Evolutionary conservation across 495 filamentous ascomycete genomes (phyloP).

Genomic region (Parathielavia hyrcaniae): DNA sequence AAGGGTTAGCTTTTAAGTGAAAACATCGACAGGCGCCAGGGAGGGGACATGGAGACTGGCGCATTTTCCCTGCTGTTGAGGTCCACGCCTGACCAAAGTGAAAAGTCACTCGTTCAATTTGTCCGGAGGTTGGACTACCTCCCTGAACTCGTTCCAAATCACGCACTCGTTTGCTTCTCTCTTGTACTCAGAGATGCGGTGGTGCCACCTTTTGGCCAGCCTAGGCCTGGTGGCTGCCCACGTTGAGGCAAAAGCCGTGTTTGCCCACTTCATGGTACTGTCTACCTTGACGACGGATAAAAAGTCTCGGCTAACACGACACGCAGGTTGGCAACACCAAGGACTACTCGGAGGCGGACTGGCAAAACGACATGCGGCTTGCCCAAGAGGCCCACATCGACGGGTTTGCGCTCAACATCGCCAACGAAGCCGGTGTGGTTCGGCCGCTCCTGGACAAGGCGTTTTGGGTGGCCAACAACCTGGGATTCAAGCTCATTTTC

Average conservation of each 20-base stretch:
- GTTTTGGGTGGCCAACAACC: neutral
- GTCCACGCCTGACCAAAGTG: no score
- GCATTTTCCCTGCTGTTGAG: no score
- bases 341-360: neutral
- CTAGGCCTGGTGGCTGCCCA: no score
- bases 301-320: neutral
- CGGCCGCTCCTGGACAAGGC: neutral
- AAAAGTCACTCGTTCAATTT: no score
- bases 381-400: neutral
- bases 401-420: neutral
- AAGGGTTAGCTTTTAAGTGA: no score
- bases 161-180: no score
- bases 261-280: neutral
- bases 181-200: no score
- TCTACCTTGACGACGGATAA: neutral
- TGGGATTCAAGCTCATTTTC: conserved; percentile 37
- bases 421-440: neutral
- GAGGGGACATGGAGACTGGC: no score
- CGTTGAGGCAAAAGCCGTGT: neutral
- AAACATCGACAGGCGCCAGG: no score
- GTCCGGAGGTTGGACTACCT: no score
- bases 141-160: no score
- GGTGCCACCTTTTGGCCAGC: no score
- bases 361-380: neutral
- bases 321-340: neutral